Evolutionary conservation across 1,284 basidiomycete genomes (phyloP).

Genomic region (Microbotryum intermedium): DNA sequence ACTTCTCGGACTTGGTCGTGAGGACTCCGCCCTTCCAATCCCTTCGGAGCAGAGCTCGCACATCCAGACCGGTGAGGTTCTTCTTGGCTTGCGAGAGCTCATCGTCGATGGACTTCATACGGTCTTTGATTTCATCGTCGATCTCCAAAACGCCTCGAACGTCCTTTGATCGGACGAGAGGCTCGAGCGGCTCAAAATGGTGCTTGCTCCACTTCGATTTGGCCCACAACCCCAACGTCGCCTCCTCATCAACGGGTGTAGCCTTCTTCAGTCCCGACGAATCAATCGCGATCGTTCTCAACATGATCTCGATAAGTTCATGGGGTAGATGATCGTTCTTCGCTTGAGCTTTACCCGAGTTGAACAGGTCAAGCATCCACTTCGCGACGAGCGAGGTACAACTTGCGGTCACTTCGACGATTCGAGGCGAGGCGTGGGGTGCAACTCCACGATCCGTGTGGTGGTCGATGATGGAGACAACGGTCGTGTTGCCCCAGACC

Average conservation of each 20-base stretch:
- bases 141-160: too few species aligned
- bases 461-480: constrained; percentile 38
- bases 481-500: constrained; percentile 31
- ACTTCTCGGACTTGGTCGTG: constrained; percentile 29
- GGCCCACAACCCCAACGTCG: constrained; percentile 17
- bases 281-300: constrained; percentile 32
- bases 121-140: constrained; percentile 8
- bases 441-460: constrained; percentile 37
- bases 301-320: constrained; percentile 28
- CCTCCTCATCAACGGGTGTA: constrained; percentile 15
- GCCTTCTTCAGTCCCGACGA: constrained; percentile 18
- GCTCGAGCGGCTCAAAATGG: too few species aligned
- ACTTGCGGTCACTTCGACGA: constrained; percentile 34
- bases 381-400: constrained; percentile 37
- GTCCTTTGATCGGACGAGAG: too few species aligned
- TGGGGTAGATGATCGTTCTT: constrained; percentile 13
- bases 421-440: constrained; percentile 33
- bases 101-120: constrained; percentile 34
- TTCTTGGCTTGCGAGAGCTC: constrained; percentile 35
- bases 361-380: constrained; percentile 32
- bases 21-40: constrained; percentile 40
- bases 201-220: neutral
- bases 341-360: constrained; percentile 4
- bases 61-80: constrained; percentile 34
- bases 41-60: constrained; percentile 37